Conservation (phyloP, 805 yeast genomes). For the Candida sonorensis region DNA sequence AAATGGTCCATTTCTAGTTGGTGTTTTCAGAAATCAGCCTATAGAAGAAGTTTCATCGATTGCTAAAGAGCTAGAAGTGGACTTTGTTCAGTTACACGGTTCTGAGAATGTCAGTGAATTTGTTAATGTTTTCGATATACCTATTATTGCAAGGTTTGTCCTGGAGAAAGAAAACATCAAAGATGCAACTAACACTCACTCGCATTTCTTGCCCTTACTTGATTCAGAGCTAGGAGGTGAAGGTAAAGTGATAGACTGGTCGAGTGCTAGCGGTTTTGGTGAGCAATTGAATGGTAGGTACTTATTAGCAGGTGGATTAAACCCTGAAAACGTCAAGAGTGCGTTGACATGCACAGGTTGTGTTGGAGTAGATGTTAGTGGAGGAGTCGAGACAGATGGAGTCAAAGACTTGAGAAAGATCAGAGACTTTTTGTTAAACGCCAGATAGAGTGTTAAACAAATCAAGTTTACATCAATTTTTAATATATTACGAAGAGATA, state of each 20-base stretch:
- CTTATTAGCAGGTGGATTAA: conserved; percentile 86
- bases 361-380: conserved; percentile 90
- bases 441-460: conserved; percentile 21
- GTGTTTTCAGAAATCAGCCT: conserved; percentile 84
- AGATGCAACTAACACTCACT: conserved; percentile 19
- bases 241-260: conserved; percentile 79
- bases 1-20: conserved; percentile 69
- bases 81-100: conserved; percentile 88
- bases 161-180: conserved; percentile 41
- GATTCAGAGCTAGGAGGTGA: conserved; percentile 94
- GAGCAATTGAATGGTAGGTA: conserved; percentile 29
- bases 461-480: no score
- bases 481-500: neutral
- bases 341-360: conserved; percentile 53
- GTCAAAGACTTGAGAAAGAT: conserved; percentile 65
- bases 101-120: conserved; percentile 48
- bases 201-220: conserved; percentile 54
- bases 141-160: conserved; percentile 69
- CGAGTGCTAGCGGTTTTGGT: conserved; percentile 34
- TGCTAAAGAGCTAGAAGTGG: conserved; percentile 44
- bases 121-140: conserved; percentile 32
- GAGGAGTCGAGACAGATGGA: conserved; percentile 86
- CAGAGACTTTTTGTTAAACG: conserved; percentile 46
- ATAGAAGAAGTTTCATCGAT: conserved; percentile 49
- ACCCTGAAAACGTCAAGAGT: conserved; percentile 57